Conservation (phyloP, 2,329 filamentous ascomycete species). For the Mycosphaerelloides madeirae region DNA sequence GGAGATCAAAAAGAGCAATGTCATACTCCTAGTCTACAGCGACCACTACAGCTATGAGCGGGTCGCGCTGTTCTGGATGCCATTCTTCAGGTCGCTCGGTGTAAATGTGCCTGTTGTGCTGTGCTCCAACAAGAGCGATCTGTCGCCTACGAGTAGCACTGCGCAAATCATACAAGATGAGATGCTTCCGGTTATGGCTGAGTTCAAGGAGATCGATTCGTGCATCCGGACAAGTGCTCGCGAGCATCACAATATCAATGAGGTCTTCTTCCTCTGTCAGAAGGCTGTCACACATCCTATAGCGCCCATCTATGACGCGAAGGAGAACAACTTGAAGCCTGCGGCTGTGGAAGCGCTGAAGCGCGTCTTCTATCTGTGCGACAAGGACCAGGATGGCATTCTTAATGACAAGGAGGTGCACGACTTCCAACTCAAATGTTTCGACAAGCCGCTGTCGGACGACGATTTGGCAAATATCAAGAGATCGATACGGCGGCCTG, state of each 20-base stretch:
- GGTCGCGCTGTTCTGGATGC: slow-evolving; percentile 96
- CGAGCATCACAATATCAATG: slow-evolving; percentile 90
- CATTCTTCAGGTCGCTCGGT: slow-evolving; percentile 93
- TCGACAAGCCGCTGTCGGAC: slow-evolving; percentile 75
- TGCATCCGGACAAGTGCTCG: slow-evolving; percentile 92
- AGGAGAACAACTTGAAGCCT: slow-evolving; percentile 80
- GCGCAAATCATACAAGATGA: slow-evolving; percentile 90
- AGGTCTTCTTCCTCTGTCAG: slow-evolving; percentile 93
- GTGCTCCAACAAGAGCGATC: slow-evolving; percentile 95
- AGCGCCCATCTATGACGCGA: slow-evolving; percentile 92
- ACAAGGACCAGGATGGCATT: slow-evolving; percentile 92
- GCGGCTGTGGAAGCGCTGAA: slow-evolving; percentile 80
- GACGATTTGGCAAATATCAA: slow-evolving; percentile 92
- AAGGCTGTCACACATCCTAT: slow-evolving; percentile 97
- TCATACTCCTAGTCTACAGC: slow-evolving; percentile 93
- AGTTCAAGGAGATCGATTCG: slow-evolving; percentile 94
- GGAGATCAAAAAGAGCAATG: slow-evolving; percentile 94
- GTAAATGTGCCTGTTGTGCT: slow-evolving; percentile 97
- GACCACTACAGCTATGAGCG: slow-evolving; percentile 99
- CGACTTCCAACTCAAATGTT: slow-evolving; percentile 85
- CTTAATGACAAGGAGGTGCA: slow-evolving; percentile 86
- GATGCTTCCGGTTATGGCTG: slow-evolving; percentile 71
- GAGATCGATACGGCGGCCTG: slow-evolving; percentile 64
- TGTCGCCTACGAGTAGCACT: slow-evolving; percentile 65
- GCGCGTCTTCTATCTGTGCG: slow-evolving; percentile 90